Conservation (phyloP, 208 protist genomes). For the Tetramitus jugosus region DNA sequence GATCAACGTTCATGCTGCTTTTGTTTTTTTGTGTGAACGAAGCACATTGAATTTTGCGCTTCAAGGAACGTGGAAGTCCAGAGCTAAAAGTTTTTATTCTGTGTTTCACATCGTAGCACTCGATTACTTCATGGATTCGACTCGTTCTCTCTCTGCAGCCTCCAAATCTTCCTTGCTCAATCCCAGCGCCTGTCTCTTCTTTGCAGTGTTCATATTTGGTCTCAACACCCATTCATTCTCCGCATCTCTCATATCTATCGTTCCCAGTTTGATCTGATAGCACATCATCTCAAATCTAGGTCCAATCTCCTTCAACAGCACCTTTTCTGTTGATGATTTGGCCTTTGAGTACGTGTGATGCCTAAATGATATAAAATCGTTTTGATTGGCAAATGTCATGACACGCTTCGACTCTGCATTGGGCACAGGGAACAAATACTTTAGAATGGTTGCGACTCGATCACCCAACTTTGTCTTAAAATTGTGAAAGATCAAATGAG, state of each 20-base stretch:
- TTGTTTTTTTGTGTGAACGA: too few relatives aligned
- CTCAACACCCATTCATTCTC: slow-evolving; percentile 95
- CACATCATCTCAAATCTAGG: slow-evolving; percentile 95
- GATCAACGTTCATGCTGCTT: too few relatives aligned
- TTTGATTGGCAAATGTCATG: slow-evolving; percentile 95
- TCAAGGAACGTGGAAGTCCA: too few relatives aligned
- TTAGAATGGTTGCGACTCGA: slow-evolving; percentile 80
- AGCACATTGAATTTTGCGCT: too few relatives aligned
- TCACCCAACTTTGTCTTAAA: slow-evolving; percentile 89
- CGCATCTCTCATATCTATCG: slow-evolving; percentile 85
- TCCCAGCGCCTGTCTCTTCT: slow-evolving; percentile 69
- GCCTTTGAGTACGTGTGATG: slow-evolving; percentile 88
- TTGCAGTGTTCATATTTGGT: slow-evolving; percentile 96
- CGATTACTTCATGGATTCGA: too few relatives aligned
- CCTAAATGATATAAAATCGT: slow-evolving; percentile 97
- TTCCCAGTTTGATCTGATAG: slow-evolving; percentile 90
- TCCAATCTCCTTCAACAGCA: slow-evolving; percentile 92
- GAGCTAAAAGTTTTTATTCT: too few relatives aligned
- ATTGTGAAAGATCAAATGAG: slow-evolving; percentile 97
- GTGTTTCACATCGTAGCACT: too few relatives aligned
- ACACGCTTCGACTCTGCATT: slow-evolving; percentile 86
- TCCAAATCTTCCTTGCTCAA: neutral
- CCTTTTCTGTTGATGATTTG: slow-evolving; percentile 43
- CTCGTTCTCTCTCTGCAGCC: too few relatives aligned
- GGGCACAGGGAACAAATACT: slow-evolving; percentile 96